Conservation (phyloP, 495 filamentous ascomycete species). For the Astrocystis sublimbata region DNA sequence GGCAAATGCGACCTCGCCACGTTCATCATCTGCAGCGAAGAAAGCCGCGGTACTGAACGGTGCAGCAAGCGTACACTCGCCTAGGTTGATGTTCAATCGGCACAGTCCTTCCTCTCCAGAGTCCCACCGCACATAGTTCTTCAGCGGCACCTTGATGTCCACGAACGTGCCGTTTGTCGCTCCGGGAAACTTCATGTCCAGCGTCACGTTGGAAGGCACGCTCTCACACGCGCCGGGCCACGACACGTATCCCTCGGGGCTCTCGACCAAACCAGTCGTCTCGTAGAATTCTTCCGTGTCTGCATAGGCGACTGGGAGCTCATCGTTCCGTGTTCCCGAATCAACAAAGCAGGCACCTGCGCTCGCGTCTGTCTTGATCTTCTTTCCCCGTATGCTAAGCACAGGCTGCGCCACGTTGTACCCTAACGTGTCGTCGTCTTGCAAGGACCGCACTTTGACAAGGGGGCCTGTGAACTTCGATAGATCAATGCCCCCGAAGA, state of each 20-base stretch:
- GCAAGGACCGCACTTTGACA: slow-evolving; percentile 21
- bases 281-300: slow-evolving; percentile 6
- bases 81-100: slow-evolving; percentile 7
- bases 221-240: slow-evolving; percentile 12
- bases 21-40: slow-evolving; percentile 18
- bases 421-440: neutral
- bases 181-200: slow-evolving; percentile 16
- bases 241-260: neutral
- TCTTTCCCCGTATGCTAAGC: neutral
- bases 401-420: neutral
- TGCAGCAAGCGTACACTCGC: slow-evolving; percentile 13
- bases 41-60: slow-evolving; percentile 15
- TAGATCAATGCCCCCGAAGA: slow-evolving; percentile 71
- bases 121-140: slow-evolving; percentile 15
- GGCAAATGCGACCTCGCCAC: slow-evolving; percentile 11
- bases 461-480: slow-evolving; percentile 63
- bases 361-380: neutral
- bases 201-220: slow-evolving; percentile 5
- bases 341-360: neutral
- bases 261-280: slow-evolving; percentile 5
- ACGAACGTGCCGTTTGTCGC: slow-evolving; percentile 8
- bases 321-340: slow-evolving; percentile 15
- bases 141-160: slow-evolving; percentile 13
- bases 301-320: neutral
- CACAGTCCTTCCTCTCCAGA: neutral